These are phyloP conservation scores for Dactylonectria estremocensis DNA, from an alignment of 2,329 filamentous ascomycete genomes.

Conservation along the genomic window DNA sequence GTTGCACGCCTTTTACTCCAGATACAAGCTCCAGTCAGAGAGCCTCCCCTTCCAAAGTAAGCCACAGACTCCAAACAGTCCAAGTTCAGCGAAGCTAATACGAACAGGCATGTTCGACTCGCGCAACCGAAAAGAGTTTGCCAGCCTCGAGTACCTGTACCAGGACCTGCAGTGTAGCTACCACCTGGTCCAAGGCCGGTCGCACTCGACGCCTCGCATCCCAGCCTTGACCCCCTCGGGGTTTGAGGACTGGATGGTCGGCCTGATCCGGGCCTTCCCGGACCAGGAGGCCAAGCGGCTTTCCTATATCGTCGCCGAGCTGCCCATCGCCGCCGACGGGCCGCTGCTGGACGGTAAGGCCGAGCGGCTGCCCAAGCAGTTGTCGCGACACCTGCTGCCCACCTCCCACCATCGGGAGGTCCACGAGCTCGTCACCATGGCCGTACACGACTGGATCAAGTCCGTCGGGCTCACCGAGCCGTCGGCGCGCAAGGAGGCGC, in stretches of 20 bases:
- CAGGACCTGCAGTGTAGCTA: conserved; percentile 70
- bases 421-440: conserved; percentile 73
- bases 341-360: conserved; percentile 74
- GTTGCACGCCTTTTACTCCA: conserved; percentile 80
- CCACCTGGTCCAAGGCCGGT: conserved; percentile 72
- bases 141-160: conserved; percentile 66
- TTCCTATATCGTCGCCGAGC: conserved; percentile 75
- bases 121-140: conserved; percentile 45
- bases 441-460: conserved; percentile 64
- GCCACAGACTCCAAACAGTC: conserved; percentile 34
- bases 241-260: conserved; percentile 80
- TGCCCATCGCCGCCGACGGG: conserved; percentile 74
- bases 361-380: conserved; percentile 84
- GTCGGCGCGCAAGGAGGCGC: conserved; percentile 27
- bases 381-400: conserved; percentile 82
- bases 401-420: conserved; percentile 68
- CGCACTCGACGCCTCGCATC: conserved; percentile 68
- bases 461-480: conserved; percentile 39
- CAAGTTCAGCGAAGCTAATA: conserved; percentile 15
- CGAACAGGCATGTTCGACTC: conserved; percentile 67
- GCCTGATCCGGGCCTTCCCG: conserved; percentile 82
- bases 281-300: conserved; percentile 82
- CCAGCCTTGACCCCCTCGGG: conserved; percentile 78
- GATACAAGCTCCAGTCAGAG: conserved; percentile 76
- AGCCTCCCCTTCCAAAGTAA: conserved; percentile 78